phyloP scores from a whole-genome alignment of 2,329 filamentous ascomycete species.

The Microcyclosporella mali region DNA sequence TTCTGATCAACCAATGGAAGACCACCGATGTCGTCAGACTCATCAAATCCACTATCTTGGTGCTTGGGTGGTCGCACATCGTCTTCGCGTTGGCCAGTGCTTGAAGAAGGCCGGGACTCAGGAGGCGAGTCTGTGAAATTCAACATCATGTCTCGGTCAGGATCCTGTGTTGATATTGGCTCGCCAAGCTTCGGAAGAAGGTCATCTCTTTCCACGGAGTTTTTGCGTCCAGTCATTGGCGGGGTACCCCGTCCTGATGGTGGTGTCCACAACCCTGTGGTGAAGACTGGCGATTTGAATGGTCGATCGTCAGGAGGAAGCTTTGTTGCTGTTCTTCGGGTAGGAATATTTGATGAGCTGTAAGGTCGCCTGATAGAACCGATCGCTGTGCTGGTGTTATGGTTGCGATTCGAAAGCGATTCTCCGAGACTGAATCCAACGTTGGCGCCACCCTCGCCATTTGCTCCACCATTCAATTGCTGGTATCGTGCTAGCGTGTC shows the following conservation, averaged over 20 bases:
- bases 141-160: conserved; percentile 28
- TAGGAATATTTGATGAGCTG: conserved; percentile 8
- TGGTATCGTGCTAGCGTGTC: conserved; percentile 17
- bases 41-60: conserved; percentile 12
- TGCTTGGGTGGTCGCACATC: neutral
- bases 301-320: conserved; percentile 30
- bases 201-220: conserved; percentile 17
- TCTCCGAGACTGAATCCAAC: conserved; percentile 15
- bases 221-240: conserved; percentile 12
- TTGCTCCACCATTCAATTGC: conserved; percentile 10
- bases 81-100: conserved; percentile 7
- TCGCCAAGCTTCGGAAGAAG: conserved; percentile 13
- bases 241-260: conserved; percentile 21
- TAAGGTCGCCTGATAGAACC: conserved; percentile 19
- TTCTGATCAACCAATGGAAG: conserved; percentile 14
- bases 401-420: conserved; percentile 22
- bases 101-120: conserved; percentile 12
- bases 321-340: conserved; percentile 26
- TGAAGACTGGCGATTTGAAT: conserved; percentile 23
- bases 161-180: conserved; percentile 5
- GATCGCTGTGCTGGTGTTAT: conserved; percentile 15
- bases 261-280: conserved; percentile 15
- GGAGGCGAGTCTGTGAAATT: conserved; percentile 31
- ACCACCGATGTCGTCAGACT: conserved; percentile 14
- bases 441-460: conserved; percentile 10